Evolutionary conservation across 2,329 filamentous ascomycete genomes (phyloP).

Genomic region (Bipolaris gigantea): DNA sequence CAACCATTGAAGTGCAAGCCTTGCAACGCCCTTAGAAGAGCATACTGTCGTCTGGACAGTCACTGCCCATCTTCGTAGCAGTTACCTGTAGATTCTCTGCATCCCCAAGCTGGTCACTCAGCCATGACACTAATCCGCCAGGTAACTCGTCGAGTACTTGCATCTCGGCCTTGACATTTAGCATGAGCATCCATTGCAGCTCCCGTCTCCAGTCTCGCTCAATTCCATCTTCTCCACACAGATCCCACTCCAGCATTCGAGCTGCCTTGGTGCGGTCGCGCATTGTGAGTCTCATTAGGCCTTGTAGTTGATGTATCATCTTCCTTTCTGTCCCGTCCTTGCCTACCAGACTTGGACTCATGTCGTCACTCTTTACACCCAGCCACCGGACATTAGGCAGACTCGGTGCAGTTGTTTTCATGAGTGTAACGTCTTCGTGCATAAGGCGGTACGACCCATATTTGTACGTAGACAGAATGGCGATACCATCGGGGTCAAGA

Average conservation of each 20-base stretch:
- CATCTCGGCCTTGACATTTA: conserved; percentile 77
- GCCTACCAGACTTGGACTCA: conserved; percentile 21
- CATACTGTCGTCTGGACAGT: conserved; percentile 29
- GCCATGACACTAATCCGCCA: conserved; percentile 38
- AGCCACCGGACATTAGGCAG: conserved; percentile 64
- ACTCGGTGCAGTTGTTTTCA: conserved; percentile 26
- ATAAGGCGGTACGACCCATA: conserved; percentile 65
- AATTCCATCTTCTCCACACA: conserved; percentile 36
- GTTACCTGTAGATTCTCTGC: conserved; percentile 1
- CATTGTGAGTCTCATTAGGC: conserved; percentile 54
- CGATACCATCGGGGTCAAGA: conserved; percentile 74
- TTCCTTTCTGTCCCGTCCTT: conserved; percentile 17
- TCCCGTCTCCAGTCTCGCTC: conserved; percentile 55
- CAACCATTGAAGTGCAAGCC: neutral
- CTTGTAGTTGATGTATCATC: conserved; percentile 36
- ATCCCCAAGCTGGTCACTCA: conserved; percentile 27
- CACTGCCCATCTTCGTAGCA: conserved; percentile 1
- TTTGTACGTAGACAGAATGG: conserved; percentile 74
- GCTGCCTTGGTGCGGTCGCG: conserved; percentile 63
- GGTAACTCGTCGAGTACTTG: conserved; percentile 62
- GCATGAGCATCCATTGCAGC: conserved; percentile 71
- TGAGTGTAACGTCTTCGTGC: conserved; percentile 59
- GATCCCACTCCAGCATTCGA: conserved; percentile 54
- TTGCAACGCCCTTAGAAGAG: conserved; percentile 22
- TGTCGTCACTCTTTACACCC: conserved; percentile 54